These are phyloP conservation scores for Sedum album DNA, from an alignment of 164 flowering plant genomes.

Conservation along the genomic window DNA sequence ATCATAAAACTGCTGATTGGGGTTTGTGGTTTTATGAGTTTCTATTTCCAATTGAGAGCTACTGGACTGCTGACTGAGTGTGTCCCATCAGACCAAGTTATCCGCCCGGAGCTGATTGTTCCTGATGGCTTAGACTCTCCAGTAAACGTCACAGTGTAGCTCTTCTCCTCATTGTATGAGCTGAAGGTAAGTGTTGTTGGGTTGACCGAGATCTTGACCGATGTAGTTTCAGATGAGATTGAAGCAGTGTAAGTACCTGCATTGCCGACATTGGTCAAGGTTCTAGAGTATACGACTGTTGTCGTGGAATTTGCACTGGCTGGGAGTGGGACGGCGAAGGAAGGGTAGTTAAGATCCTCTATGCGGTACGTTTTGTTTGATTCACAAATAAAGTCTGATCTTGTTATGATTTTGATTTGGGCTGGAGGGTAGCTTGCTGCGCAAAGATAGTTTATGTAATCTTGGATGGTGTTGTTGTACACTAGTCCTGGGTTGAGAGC, in stretches of 20 bases:
- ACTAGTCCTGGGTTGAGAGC: conserved; percentile 90
- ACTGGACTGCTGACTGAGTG: conserved; percentile 53
- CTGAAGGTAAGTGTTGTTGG: conserved; percentile 43
- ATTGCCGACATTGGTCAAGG: conserved; percentile 71
- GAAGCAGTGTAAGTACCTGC: conserved; percentile 55
- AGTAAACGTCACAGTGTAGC: conserved; percentile 37
- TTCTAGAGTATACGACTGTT: conserved; percentile 41
- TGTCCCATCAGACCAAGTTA: conserved; percentile 68
- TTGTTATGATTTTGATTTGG: conserved; percentile 30
- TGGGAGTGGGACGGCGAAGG: conserved; percentile 49
- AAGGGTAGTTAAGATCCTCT: conserved; percentile 68
- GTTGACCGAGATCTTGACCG: conserved; percentile 42
- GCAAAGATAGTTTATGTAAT: conserved; percentile 69
- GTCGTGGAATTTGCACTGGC: conserved; percentile 22
- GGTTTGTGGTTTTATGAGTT: neutral
- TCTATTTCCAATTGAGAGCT: conserved; percentile 40
- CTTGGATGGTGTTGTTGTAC: conserved; percentile 51
- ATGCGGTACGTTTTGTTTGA: conserved; percentile 31
- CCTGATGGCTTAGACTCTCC: conserved; percentile 47
- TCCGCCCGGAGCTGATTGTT: conserved; percentile 34
- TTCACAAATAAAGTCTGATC: conserved; percentile 33
- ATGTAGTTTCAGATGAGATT: conserved; percentile 17
- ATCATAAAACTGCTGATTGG: neutral
- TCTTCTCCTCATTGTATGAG: conserved; percentile 38
- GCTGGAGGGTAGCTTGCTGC: conserved; percentile 46